Evolutionary conservation across 1,284 basidiomycete species (phyloP).

Genomic region (Farysia itapuensis): DNA sequence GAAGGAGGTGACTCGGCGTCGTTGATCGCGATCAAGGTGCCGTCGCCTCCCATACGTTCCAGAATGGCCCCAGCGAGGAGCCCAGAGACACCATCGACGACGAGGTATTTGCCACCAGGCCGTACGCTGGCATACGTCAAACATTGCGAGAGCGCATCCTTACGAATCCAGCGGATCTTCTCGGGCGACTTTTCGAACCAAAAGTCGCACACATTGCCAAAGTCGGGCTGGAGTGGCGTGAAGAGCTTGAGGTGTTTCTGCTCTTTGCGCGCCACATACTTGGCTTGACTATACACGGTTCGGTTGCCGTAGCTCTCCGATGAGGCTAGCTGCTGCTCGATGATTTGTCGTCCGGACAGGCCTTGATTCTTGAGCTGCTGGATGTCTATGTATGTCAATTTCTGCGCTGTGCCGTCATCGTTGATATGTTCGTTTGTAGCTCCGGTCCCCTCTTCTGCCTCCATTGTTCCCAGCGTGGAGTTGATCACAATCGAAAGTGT

Average conservation of each 20-base stretch:
- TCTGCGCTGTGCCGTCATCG: slow-evolving; percentile 54
- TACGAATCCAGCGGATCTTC: slow-evolving; percentile 79
- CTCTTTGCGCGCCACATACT: slow-evolving; percentile 55
- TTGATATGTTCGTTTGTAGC: slow-evolving; percentile 60
- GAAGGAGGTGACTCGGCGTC: slow-evolving; percentile 91
- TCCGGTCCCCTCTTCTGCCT: slow-evolving; percentile 43
- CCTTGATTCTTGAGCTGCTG: slow-evolving; percentile 55
- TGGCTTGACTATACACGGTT: slow-evolving; percentile 55
- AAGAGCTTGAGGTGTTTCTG: slow-evolving; percentile 77
- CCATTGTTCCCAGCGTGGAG: slow-evolving; percentile 29
- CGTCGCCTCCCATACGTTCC: slow-evolving; percentile 70
- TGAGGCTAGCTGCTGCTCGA: slow-evolving; percentile 46
- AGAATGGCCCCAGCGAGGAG: slow-evolving; percentile 84
- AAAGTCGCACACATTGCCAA: slow-evolving; percentile 84
- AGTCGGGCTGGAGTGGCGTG: slow-evolving; percentile 81
- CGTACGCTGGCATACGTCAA: slow-evolving; percentile 79
- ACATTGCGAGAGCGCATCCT: slow-evolving; percentile 86
- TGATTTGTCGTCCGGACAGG: slow-evolving; percentile 52
- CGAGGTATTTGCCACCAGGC: slow-evolving; percentile 82
- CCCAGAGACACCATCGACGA: slow-evolving; percentile 83
- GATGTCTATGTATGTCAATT: slow-evolving; percentile 57
- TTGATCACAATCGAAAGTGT: slow-evolving; percentile 38
- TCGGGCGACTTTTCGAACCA: slow-evolving; percentile 71
- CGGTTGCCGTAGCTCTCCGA: slow-evolving; percentile 48
- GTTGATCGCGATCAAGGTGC: slow-evolving; percentile 79